These are phyloP conservation scores for Reutealis trisperma DNA, from an alignment of 345 rosid genomes.

Conservation along the genomic window DNA sequence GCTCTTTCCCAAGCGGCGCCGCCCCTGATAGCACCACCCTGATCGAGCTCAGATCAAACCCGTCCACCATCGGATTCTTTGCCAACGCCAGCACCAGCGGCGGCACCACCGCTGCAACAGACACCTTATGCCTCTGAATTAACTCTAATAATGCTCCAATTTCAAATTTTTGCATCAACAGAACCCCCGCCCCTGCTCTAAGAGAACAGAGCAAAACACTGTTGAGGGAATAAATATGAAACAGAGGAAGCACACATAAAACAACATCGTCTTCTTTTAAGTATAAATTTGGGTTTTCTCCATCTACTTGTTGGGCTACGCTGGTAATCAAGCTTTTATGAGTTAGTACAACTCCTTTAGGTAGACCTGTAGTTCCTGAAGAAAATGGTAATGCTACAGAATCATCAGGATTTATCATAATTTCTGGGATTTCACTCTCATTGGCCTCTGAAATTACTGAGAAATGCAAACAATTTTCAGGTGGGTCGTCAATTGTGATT, in stretches of 20 bases:
- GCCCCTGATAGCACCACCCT: constrained; percentile 89
- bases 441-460: constrained; percentile 40
- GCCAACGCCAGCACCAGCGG: constrained; percentile 83
- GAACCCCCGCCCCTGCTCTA: constrained; percentile 70
- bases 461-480: constrained; percentile 71
- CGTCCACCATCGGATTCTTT: constrained; percentile 65
- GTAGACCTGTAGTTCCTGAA: constrained; percentile 90
- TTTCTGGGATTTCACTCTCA: constrained; percentile 36
- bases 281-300: constrained; percentile 80
- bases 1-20: constrained; percentile 91
- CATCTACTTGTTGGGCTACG: constrained; percentile 95
- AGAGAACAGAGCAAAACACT: constrained; percentile 70
- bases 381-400: constrained; percentile 83
- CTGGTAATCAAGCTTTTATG: constrained; percentile 83
- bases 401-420: constrained; percentile 47
- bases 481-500: constrained; percentile 61
- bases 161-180: constrained; percentile 90
- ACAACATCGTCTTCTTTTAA: constrained; percentile 60
- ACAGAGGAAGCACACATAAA: constrained; percentile 79
- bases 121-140: constrained; percentile 64
- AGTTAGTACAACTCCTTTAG: constrained; percentile 83
- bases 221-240: constrained; percentile 80
- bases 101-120: constrained; percentile 86
- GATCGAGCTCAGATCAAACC: constrained; percentile 67
- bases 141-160: constrained; percentile 67